These are phyloP conservation scores for Rhinocladiella mackenziei DNA, from an alignment of 2,329 filamentous ascomycete genomes.

Conservation along the genomic window DNA sequence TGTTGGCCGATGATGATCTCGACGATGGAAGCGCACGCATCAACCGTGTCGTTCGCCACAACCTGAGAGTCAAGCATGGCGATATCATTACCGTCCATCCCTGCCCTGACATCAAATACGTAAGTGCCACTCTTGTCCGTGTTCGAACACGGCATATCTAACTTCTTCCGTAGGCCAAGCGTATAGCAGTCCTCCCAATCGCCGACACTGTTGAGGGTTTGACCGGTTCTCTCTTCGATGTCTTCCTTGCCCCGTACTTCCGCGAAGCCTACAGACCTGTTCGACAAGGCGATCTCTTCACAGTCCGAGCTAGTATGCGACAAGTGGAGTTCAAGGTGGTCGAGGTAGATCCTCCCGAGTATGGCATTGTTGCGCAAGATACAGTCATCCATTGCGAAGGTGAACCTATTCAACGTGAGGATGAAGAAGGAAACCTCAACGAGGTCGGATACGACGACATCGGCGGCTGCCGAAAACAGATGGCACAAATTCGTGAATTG, in stretches of 20 bases:
- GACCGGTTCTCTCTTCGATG: constrained; percentile 95
- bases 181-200: constrained; percentile 95
- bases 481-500: constrained; percentile 98
- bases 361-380: constrained; percentile 97
- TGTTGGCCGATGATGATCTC: constrained; percentile 93
- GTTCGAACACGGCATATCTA: neutral
- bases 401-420: constrained; percentile 92
- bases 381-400: constrained; percentile 99
- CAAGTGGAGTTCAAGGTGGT: constrained; percentile 99
- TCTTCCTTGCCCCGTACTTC: constrained; percentile 99
- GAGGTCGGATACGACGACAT: constrained; percentile 99
- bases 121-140: constrained; percentile 51
- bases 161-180: constrained; percentile 69
- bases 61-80: constrained; percentile 96
- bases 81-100: constrained; percentile 96
- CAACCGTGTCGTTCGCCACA: constrained; percentile 98
- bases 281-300: constrained; percentile 95
- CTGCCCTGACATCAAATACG: constrained; percentile 99
- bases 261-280: constrained; percentile 97
- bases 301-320: constrained; percentile 94
- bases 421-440: constrained; percentile 98
- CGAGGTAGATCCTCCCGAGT: constrained; percentile 96
- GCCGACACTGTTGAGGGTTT: constrained; percentile 97
- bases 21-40: constrained; percentile 96
- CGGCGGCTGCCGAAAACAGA: constrained; percentile 98